A percentile compares a stretch with the other conserved stretches of the same genome.
Conservation (phyloP, 2,329 filamentous ascomycete genomes). For the Ophiobolus disseminans region DNA sequence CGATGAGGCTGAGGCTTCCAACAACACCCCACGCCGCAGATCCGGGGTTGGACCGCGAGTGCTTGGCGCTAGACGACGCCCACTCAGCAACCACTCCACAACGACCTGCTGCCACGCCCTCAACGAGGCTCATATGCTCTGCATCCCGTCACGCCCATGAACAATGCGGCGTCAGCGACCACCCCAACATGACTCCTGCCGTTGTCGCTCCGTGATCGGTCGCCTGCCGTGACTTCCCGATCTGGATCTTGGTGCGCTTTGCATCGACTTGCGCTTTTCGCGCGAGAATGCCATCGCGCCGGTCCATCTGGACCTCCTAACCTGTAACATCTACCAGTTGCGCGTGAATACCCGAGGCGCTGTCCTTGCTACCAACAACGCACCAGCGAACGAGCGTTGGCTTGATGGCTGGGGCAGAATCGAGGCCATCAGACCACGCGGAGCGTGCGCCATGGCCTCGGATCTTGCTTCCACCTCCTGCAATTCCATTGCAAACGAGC, state of each 20-base stretch:
- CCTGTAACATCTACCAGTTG: conserved; percentile 12
- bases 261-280: conserved; percentile 17
- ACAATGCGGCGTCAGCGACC: neutral
- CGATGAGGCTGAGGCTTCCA: too few relatives aligned
- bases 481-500: conserved; percentile 31
- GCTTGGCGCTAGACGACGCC: too few relatives aligned
- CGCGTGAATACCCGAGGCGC: conserved; percentile 2
- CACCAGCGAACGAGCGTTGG: conserved; percentile 9
- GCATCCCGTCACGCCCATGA: too few relatives aligned
- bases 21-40: too few relatives aligned
- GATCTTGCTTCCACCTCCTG: conserved; percentile 34
- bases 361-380: neutral
- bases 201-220: neutral
- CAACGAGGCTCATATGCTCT: too few relatives aligned
- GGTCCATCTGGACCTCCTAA: conserved; percentile 11
- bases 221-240: conserved; percentile 38
- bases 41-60: too few relatives aligned
- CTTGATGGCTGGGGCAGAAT: conserved; percentile 12
- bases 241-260: conserved; percentile 24
- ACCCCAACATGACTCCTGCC: neutral
- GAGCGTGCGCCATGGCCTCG: conserved; percentile 35
- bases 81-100: too few relatives aligned
- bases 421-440: conserved; percentile 22
- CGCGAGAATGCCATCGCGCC: conserved; percentile 7
- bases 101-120: too few relatives aligned